These are phyloP conservation scores for Chytriomyces hyalinus DNA, from an alignment of 192 early-diverging fungal species.

Conservation along the genomic window DNA sequence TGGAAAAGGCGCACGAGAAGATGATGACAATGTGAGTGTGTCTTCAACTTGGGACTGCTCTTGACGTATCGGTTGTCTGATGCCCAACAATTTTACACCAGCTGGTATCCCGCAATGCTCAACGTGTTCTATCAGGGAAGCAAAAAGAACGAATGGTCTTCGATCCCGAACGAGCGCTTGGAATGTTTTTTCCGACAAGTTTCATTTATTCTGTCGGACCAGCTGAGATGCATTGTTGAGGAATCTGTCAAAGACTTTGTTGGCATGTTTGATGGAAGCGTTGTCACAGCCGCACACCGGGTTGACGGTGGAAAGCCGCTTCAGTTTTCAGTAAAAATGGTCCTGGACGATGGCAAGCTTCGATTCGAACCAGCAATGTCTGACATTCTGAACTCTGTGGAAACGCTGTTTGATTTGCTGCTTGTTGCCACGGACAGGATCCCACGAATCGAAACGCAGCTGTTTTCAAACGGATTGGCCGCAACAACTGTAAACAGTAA, in stretches of 20 bases:
- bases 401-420: slow-evolving; percentile 52
- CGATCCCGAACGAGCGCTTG: slow-evolving; percentile 57
- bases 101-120: slow-evolving; percentile 68
- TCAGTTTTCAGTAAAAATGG: slow-evolving; percentile 43
- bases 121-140: slow-evolving; percentile 67
- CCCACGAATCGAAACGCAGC: slow-evolving; percentile 63
- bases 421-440: slow-evolving; percentile 55
- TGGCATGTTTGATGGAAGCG: slow-evolving; percentile 51
- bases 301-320: slow-evolving; percentile 45
- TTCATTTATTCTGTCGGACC: slow-evolving; percentile 56
- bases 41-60: neutral
- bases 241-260: slow-evolving; percentile 58
- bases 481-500: slow-evolving; percentile 34
- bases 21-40: slow-evolving; percentile 59
- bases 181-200: slow-evolving; percentile 61
- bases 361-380: slow-evolving; percentile 51
- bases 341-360: slow-evolving; percentile 54
- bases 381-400: slow-evolving; percentile 56
- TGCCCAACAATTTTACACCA: slow-evolving; percentile 15
- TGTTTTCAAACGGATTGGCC: slow-evolving; percentile 53
- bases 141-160: slow-evolving; percentile 62
- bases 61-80: slow-evolving; percentile 22
- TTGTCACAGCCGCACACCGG: slow-evolving; percentile 22
- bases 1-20: slow-evolving; percentile 65
- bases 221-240: slow-evolving; percentile 56